Conservation (phyloP, 208 protist species). For the Trypanosoma scelopori region DNA sequence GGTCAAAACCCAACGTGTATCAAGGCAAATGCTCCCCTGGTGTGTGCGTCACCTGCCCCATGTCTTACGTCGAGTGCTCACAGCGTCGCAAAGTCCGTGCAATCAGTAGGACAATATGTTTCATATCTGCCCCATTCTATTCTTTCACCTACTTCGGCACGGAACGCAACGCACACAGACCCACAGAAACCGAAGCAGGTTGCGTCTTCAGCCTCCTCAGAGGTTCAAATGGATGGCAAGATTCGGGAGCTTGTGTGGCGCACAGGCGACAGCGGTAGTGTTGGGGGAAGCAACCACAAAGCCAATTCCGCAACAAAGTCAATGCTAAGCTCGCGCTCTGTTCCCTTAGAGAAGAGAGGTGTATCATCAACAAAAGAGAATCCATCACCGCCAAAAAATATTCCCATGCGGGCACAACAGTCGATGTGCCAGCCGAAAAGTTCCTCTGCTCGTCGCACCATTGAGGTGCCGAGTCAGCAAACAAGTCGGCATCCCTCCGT, state of each 20-base stretch:
- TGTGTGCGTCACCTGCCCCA: neutral
- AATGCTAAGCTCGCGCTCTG: neutral
- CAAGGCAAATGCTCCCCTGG: no score
- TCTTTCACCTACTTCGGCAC: neutral
- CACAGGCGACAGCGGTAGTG: slow-evolving; percentile 46
- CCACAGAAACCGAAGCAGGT: neutral
- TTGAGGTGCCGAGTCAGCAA: slow-evolving; percentile 5
- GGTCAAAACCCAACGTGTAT: neutral
- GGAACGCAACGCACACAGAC: neutral
- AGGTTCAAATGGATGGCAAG: neutral
- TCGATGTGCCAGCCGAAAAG: slow-evolving; percentile 3
- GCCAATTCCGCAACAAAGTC: neutral
- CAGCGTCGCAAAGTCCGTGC: neutral
- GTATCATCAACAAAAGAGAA: slow-evolving; percentile 19
- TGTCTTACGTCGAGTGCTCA: neutral
- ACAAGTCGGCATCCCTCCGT: neutral
- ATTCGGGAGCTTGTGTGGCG: slow-evolving; percentile 48
- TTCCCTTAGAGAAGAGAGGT: slow-evolving; percentile 16
- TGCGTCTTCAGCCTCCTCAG: slow-evolving; percentile 9
- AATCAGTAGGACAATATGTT: neutral
- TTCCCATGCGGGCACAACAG: slow-evolving; percentile 24
- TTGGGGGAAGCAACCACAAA: slow-evolving; percentile 33
- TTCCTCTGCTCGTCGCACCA: neutral
- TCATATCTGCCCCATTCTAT: slow-evolving; percentile 9
- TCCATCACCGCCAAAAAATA: slow-evolving; percentile 16